Evolutionary conservation across 768 basidiomycete species (phyloP).

Genomic region (Imleria badia): DNA sequence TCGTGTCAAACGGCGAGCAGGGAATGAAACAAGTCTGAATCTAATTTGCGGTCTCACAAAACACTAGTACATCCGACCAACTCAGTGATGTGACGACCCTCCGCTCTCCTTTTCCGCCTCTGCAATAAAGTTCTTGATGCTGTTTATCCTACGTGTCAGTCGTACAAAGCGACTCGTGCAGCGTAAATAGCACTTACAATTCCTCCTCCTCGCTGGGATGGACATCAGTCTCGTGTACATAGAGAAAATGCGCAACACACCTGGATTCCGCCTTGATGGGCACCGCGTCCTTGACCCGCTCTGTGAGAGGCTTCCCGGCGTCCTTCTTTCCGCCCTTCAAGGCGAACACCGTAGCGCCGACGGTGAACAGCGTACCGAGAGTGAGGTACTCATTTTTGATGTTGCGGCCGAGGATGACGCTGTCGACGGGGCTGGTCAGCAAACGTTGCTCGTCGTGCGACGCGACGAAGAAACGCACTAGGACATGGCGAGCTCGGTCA

Average conservation of each 20-base stretch:
- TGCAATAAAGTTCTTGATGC: constrained; percentile 76
- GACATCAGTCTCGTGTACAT: constrained; percentile 4
- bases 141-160: constrained; percentile 53
- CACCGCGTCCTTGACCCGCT: constrained; percentile 63
- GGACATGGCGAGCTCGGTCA: constrained; percentile 38
- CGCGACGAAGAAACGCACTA: constrained; percentile 35
- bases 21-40: background rate
- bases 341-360: constrained; percentile 52
- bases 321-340: constrained; percentile 58
- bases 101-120: constrained; percentile 81
- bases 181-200: constrained; percentile 56
- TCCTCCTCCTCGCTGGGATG: constrained; percentile 72
- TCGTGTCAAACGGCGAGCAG: constrained; percentile 3
- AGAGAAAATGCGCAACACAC: constrained; percentile 42
- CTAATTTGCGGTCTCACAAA: constrained; percentile 8
- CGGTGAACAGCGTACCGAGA: constrained; percentile 62
- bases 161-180: constrained; percentile 25
- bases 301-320: constrained; percentile 40
- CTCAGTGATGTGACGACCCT: constrained; percentile 33
- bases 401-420: constrained; percentile 75
- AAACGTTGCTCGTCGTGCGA: background rate
- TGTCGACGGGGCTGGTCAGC: constrained; percentile 28
- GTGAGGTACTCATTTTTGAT: constrained; percentile 82
- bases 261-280: constrained; percentile 66
- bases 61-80: constrained; percentile 2